These are phyloP conservation scores for Candida fluviatilis DNA, from an alignment of 805 yeast species.

Conservation along the genomic window DNA sequence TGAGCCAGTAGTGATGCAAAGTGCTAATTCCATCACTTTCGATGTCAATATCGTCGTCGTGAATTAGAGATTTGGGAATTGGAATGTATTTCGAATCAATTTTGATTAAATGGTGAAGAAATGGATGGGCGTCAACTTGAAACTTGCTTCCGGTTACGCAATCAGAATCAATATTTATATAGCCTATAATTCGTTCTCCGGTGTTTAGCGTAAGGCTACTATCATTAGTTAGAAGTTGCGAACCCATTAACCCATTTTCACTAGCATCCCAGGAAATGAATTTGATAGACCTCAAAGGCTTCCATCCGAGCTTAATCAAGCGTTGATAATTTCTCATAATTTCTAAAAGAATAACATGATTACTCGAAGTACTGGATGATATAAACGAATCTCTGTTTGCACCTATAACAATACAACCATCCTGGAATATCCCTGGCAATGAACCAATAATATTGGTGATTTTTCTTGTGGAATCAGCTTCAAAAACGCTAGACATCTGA, in stretches of 20 bases:
- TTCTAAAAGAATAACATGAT: slow-evolving; percentile 37
- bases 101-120: slow-evolving; percentile 28
- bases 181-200: slow-evolving; percentile 26
- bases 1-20: slow-evolving; percentile 30
- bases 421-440: slow-evolving; percentile 34
- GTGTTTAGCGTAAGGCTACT: slow-evolving; percentile 11
- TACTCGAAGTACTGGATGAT: slow-evolving; percentile 31
- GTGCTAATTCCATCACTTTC: slow-evolving; percentile 20
- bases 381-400: slow-evolving; percentile 38
- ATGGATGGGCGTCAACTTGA: slow-evolving; percentile 30
- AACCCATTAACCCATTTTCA: slow-evolving; percentile 30
- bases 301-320: slow-evolving; percentile 35
- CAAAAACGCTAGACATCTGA: not conserved
- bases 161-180: slow-evolving; percentile 37
- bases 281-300: slow-evolving; percentile 35
- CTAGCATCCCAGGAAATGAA: slow-evolving; percentile 42
- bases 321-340: slow-evolving; percentile 31
- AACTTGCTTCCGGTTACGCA: slow-evolving; percentile 35
- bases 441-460: slow-evolving; percentile 29
- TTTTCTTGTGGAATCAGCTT: slow-evolving; percentile 8
- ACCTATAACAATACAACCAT: slow-evolving; percentile 38
- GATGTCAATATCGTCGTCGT: slow-evolving; percentile 11
- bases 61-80: slow-evolving; percentile 21
- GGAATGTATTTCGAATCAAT: slow-evolving; percentile 28
- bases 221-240: slow-evolving; percentile 20